Evolutionary conservation across 352 stramenopile genomes (phyloP).

Genomic region (Globisporangium cylindrosporum): DNA sequence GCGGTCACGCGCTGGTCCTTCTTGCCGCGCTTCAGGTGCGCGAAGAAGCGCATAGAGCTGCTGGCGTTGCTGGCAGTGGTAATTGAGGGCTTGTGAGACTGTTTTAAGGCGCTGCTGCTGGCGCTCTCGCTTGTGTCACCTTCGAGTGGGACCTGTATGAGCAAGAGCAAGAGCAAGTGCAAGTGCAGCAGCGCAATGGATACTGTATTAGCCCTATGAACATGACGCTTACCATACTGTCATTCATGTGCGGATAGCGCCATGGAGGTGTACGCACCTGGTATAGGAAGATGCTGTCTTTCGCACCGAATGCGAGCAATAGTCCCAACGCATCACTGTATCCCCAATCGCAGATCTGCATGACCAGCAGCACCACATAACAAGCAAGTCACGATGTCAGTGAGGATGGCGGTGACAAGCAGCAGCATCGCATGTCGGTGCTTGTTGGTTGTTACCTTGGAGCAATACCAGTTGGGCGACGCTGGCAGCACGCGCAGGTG

Average conservation of each 20-base stretch:
- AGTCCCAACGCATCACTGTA: constrained; percentile 31
- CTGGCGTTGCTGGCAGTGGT: not conserved
- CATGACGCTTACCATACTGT: not conserved
- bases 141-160: constrained; percentile 8
- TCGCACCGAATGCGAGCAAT: constrained; percentile 57
- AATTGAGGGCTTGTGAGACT: not conserved
- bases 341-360: constrained; percentile 68
- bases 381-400: not conserved
- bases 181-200: not conserved
- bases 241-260: not conserved
- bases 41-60: constrained; percentile 31
- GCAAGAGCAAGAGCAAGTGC: not conserved
- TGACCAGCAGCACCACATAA: not conserved
- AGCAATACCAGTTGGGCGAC: constrained; percentile 79
- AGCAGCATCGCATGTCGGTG: not conserved
- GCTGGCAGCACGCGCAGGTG: constrained; percentile 48
- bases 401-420: not conserved
- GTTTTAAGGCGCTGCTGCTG: not conserved
- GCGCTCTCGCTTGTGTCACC: not conserved
- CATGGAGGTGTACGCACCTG: constrained; percentile 29
- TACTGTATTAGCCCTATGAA: not conserved
- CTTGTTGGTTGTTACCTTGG: constrained; percentile 35
- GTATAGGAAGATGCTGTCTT: constrained; percentile 61
- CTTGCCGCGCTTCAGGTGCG: constrained; percentile 48
- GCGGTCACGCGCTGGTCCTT: constrained; percentile 61